Conservation (phyloP, 108 stramenopile genomes). For the Cyclotella atomus region DNA sequence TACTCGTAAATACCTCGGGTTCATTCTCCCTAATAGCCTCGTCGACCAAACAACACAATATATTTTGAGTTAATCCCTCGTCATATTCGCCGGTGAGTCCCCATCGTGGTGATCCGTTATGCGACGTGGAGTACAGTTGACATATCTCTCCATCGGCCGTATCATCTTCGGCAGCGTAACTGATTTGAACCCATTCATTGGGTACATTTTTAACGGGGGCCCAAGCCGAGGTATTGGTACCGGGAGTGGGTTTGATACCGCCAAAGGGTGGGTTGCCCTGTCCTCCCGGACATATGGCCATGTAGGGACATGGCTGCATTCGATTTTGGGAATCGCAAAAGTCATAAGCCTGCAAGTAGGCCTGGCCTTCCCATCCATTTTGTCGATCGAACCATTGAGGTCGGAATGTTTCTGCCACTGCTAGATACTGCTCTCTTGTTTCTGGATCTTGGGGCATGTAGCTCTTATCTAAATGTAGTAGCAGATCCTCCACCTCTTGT, state of each 20-base stretch:
- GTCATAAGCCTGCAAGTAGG: slow-evolving; percentile 10
- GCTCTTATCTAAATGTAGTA: background rate
- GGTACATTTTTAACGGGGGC: slow-evolving; percentile 6
- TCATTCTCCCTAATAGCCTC: background rate
- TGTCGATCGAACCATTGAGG: slow-evolving; percentile 13
- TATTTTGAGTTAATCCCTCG: slow-evolving; percentile 10
- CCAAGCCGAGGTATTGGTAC: background rate
- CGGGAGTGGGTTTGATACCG: background rate
- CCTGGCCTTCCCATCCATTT: slow-evolving; percentile 11
- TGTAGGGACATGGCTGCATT: slow-evolving; percentile 9
- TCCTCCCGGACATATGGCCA: slow-evolving; percentile 4
- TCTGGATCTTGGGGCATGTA: slow-evolving; percentile 5
- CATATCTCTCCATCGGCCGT: background rate
- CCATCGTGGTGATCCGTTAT: background rate
- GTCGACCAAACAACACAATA: slow-evolving; percentile 13
- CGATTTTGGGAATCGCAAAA: slow-evolving; percentile 1
- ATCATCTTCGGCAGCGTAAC: background rate
- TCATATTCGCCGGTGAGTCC: slow-evolving; percentile 1
- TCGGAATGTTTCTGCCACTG: background rate
- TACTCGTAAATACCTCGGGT: background rate
- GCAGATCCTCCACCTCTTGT: background rate
- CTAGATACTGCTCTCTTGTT: background rate
- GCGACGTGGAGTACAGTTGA: slow-evolving; percentile 1
- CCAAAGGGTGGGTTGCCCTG: background rate
- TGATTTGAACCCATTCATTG: slow-evolving; percentile 25